Percentiles rank a stretch among this genome's conserved stretches.
Conservation (phyloP, 2,329 filamentous ascomycete species). For the Cladosporium sp. region DNA sequence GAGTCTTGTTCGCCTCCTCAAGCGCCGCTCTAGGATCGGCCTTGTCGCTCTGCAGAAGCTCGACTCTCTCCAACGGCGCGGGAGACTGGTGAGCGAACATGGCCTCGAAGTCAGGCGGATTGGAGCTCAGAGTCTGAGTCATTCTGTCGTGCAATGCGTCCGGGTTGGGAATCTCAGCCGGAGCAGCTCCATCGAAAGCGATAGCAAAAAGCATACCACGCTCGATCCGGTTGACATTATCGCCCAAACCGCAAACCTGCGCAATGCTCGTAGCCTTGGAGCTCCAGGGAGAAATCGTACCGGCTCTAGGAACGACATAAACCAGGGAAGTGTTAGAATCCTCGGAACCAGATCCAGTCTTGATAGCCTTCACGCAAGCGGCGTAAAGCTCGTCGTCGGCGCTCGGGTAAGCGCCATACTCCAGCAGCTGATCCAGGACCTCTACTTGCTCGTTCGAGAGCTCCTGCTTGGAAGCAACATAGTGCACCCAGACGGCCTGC, state of each 20-base stretch:
- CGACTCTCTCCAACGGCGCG: slow-evolving; percentile 66
- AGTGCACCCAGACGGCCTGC: slow-evolving; percentile 49
- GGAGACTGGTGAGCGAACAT: slow-evolving; percentile 74
- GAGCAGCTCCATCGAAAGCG: slow-evolving; percentile 40
- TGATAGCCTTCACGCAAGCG: slow-evolving; percentile 42
- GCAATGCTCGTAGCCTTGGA: slow-evolving; percentile 93
- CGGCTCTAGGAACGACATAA: slow-evolving; percentile 74
- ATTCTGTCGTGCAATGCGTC: slow-evolving; percentile 87
- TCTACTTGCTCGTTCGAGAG: slow-evolving; percentile 43
- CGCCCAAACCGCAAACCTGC: slow-evolving; percentile 77
- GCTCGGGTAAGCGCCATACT: slow-evolving; percentile 53
- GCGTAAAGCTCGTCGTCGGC: slow-evolving; percentile 41
- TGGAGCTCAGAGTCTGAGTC: slow-evolving; percentile 74
- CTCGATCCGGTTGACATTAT: slow-evolving; percentile 73
- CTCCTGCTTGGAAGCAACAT: slow-evolving; percentile 41
- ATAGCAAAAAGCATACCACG: slow-evolving; percentile 74
- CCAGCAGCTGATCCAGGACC: slow-evolving; percentile 55
- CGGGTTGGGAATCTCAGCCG: slow-evolving; percentile 52
- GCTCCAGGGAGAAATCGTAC: slow-evolving; percentile 90
- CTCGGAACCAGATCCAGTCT: slow-evolving; percentile 47
- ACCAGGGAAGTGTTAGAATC: slow-evolving; percentile 52
- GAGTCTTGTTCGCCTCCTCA: slow-evolving; percentile 74
- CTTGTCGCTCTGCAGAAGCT: slow-evolving; percentile 45
- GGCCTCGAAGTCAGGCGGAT: slow-evolving; percentile 61
- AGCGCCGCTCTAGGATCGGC: slow-evolving; percentile 66